Percentiles rank a stretch among this genome's conserved stretches.
phyloP scores from a whole-genome alignment of 345 rosid species.

The Eucalyptus tenuipes region DNA sequence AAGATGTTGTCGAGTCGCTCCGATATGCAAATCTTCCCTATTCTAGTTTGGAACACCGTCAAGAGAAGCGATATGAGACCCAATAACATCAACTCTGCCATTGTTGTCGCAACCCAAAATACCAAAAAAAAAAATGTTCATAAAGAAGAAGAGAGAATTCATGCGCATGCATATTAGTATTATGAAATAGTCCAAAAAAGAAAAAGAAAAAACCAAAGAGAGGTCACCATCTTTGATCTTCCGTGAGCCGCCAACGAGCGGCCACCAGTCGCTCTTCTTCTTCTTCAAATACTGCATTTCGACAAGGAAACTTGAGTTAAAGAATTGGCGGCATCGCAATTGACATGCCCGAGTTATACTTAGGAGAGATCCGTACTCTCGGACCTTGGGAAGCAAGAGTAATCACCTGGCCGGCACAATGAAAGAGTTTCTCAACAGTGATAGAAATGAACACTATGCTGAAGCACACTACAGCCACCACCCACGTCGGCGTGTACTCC shows the following conservation, averaged over 20 bases:
- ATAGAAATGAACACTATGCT: slow-evolving; percentile 60
- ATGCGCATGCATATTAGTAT: not conserved
- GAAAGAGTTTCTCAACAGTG: slow-evolving; percentile 37
- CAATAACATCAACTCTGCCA: slow-evolving; percentile 78
- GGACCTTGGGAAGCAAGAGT: not conserved
- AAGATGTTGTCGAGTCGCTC: slow-evolving; percentile 19
- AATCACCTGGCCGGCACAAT: slow-evolving; percentile 47
- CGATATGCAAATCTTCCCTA: slow-evolving; percentile 41
- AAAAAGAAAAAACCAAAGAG: not conserved
- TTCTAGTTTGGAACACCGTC: slow-evolving; percentile 37
- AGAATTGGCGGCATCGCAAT: not conserved
- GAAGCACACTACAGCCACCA: slow-evolving; percentile 76
- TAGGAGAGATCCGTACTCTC: not conserved
- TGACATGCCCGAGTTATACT: not conserved
- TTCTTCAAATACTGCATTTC: slow-evolving; percentile 31
- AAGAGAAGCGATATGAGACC: slow-evolving; percentile 78
- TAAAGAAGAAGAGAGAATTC: not conserved
- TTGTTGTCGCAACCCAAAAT: not conserved
- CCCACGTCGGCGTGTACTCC: slow-evolving; percentile 81
- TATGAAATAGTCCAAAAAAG: not conserved
- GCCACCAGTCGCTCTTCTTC: slow-evolving; percentile 23
- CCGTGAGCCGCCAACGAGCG: slow-evolving; percentile 55
- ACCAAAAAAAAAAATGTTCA: too few species aligned
- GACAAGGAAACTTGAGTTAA: not conserved
- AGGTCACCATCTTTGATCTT: slow-evolving; percentile 74